These are phyloP conservation scores for Fulvia fulva DNA, from an alignment of 2,329 filamentous ascomycete genomes.

Conservation along the genomic window DNA sequence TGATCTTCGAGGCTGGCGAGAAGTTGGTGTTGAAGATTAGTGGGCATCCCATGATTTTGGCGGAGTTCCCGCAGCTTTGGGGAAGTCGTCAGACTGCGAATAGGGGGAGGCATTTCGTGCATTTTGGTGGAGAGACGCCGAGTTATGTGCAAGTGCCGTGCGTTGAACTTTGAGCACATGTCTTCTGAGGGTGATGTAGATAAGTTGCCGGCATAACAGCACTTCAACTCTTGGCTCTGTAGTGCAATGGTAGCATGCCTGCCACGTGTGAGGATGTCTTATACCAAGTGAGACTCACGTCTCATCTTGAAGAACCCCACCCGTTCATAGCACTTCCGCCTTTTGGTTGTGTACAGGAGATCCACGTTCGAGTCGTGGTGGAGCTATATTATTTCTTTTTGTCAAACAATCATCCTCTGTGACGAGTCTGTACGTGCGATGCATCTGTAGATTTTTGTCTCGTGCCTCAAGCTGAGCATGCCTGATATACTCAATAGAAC, in stretches of 20 bases:
- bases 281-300: not conserved
- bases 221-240: not conserved
- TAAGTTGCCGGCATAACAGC: not conserved
- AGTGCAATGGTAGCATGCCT: not conserved
- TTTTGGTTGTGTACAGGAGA: not conserved
- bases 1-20: conserved; percentile 45
- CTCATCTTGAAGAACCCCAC: not conserved
- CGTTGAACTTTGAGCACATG: not conserved
- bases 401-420: not conserved
- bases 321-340: not conserved
- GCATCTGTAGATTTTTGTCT: too few relatives aligned
- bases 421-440: not conserved
- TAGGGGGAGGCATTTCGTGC: not conserved
- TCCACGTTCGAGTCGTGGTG: not conserved
- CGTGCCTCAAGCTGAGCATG: too few relatives aligned
- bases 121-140: not conserved
- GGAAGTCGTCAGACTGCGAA: not conserved
- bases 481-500: too few relatives aligned
- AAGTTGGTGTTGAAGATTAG: conserved; percentile 5
- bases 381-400: not conserved
- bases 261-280: not conserved
- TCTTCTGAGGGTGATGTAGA: not conserved
- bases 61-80: not conserved
- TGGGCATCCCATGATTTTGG: not conserved
- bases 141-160: not conserved